Conservation (phyloP, 2,329 filamentous ascomycete genomes). For the Alternaria rosae region DNA sequence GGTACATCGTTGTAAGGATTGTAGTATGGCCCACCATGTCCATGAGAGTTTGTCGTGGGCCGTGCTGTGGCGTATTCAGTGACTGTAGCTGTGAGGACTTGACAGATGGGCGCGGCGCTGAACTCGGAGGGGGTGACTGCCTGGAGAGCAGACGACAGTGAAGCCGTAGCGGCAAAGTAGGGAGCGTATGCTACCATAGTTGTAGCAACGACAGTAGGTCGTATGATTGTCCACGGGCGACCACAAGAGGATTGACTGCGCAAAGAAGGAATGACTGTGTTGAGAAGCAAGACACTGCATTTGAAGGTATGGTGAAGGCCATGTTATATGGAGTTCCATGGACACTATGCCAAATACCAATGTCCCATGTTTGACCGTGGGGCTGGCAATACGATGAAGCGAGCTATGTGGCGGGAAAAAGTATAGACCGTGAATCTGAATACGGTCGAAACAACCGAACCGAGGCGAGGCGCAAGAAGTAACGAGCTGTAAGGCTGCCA, state of each 20-base stretch:
- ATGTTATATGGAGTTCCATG: conserved; percentile 18
- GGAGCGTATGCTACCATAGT: conserved; percentile 40
- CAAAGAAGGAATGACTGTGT: conserved; percentile 24
- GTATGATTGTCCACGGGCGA: conserved; percentile 10
- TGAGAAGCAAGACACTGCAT: not conserved
- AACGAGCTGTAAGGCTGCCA: not conserved
- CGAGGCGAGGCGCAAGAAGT: conserved; percentile 1
- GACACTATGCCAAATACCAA: conserved; percentile 4
- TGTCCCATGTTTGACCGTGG: conserved; percentile 14
- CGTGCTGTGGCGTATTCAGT: conserved; percentile 26
- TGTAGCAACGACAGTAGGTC: conserved; percentile 11
- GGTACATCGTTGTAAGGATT: conserved; percentile 41
- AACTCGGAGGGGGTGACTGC: conserved; percentile 16
- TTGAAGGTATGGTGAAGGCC: not conserved
- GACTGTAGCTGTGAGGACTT: conserved; percentile 21
- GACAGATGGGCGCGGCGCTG: conserved; percentile 14
- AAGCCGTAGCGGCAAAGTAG: conserved; percentile 32
- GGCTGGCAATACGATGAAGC: conserved; percentile 5
- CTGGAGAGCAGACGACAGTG: conserved; percentile 29
- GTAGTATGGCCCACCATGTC: conserved; percentile 40
- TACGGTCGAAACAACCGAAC: not conserved
- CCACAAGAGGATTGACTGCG: conserved; percentile 5
- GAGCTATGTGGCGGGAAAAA: conserved; percentile 8
- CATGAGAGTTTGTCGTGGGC: conserved; percentile 28
- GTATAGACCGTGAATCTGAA: conserved; percentile 2